Base-by-base conservation (phyloP, 257 asterid genomes). In the Mentha longifolia region DNA sequence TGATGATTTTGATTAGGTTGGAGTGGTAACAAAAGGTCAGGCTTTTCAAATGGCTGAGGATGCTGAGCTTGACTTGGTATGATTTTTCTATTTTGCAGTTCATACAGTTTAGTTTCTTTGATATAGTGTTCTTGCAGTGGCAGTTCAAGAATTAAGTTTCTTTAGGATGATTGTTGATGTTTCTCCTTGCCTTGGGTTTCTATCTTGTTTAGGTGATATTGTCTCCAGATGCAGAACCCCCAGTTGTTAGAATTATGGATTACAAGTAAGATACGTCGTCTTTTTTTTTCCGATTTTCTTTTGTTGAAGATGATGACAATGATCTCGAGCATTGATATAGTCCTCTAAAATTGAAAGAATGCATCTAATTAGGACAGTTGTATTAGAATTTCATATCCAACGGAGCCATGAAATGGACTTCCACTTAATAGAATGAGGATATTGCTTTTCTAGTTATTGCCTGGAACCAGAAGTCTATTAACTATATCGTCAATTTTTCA, bases 221-320 rank as follows among this genome's bases (percentile, higher is more conserved):
- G 81, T 88, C 98, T 74, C 96, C 97, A 49, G 99, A 92, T 41
- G 94, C 98, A 65, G 97, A 92, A 13, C 98, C 99, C 31, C 98
- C 98, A 0, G 99, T 95, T 71, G 85, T 92, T 71, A 89, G 84
- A 74, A 88, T 95, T 50, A 92, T 95, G 99, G 97, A 95, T 83
- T 88, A 88, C 88, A 84, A 86, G 99, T 95, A 87, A 85, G 97
- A 66, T 68, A 57, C 19, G 63, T 35, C 63, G 12, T n/a, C 39
- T 19, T 65, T 22, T 15, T 4, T 60, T 52, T 46, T 65, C 35
- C 61, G 5, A 42, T 5, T 43, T 61, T 62, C 54, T 42, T 4
- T 52, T 70, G 62, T 15, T 50, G 14, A 7, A 33, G 47, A 47
- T 78, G 67, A 55, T 54, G 74, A 39, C 47, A 41, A 15, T 6